Base-by-base conservation (phyloP, 192 early-diverging fungal species). In the Backusella macrospora region DNA sequence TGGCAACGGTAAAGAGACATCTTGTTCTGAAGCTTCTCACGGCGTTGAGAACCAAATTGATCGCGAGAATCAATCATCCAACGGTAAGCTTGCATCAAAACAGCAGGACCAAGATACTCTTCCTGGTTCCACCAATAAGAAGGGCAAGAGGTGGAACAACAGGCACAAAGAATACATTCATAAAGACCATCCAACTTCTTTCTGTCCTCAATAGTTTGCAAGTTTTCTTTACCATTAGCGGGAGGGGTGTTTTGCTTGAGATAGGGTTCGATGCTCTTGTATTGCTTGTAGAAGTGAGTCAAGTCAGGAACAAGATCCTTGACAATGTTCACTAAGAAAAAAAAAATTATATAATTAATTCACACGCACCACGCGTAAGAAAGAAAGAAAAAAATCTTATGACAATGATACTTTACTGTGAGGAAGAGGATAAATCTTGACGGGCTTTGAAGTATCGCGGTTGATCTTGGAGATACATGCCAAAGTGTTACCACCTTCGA, bases 1-100 rank as follows among this genome's bases (percentile, higher is more conserved):
- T 99, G 97, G 91, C 97, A 99, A 62, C 96, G 93, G 89, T 98
- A 99, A 6, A 97, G 90, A n/a, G 94, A 94, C 91, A 96, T 97
- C 39, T 94, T 87, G 82, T 97, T 96, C 80, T 99, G 96, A 77
- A 99, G 85, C 49, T 89, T 88, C 66, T 88, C 88, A 72, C 96
- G 90, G 73, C 97, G 91, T 80, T 98, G 93, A 68, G 79, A 66
- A 43, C 92, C 91, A 77, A 91, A 93, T 78, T 99, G 93, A 84
- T 99, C 97, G 80, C 97, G 93, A 52, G 92, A 93, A 83, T 99
- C 97, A 70, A 90, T 90, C 93, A 99, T 99, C 97, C 97, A 99
- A 79, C 97, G 94, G 87, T 99, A 99, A 64, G 96, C 94, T 88
- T 97, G 96, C 89, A 99, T 92, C 66, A 99, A 87, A 16, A 99